Evolutionary conservation across 768 basidiomycete species (phyloP).

Genomic region (Lyophyllum shimeji): DNA sequence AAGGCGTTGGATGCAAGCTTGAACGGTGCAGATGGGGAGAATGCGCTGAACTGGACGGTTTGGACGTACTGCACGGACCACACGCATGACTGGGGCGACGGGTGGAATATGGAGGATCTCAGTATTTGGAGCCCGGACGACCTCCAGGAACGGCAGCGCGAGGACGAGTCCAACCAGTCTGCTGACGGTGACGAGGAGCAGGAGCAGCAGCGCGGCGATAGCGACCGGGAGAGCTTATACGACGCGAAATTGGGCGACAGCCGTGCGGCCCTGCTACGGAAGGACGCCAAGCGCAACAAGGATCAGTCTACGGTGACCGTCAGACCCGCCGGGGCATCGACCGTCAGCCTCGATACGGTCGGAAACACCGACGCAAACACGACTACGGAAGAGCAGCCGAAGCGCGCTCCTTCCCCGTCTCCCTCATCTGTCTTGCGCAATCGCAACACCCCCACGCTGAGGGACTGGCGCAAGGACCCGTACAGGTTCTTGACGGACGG

Average conservation of each 20-base stretch:
- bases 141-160: conserved; percentile 29
- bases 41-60: conserved; percentile 75
- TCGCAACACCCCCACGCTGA: conserved; percentile 14
- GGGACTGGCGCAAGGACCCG: conserved; percentile 44
- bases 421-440: neutral
- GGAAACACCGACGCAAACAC: conserved; percentile 11
- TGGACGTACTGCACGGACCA: conserved; percentile 91
- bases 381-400: neutral
- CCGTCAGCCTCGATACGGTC: conserved; percentile 25
- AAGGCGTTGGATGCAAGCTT: conserved; percentile 85
- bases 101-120: conserved; percentile 96
- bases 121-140: conserved; percentile 87
- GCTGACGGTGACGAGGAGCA: conserved; percentile 5
- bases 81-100: conserved; percentile 88
- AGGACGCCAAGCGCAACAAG: conserved; percentile 21
- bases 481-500: conserved; percentile 83
- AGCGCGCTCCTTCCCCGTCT: too few relatives aligned
- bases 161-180: neutral
- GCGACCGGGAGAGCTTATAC: conserved; percentile 14
- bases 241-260: conserved; percentile 30
- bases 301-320: conserved; percentile 10
- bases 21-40: conserved; percentile 75
- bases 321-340: conserved; percentile 24
- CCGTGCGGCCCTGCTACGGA: conserved; percentile 36
- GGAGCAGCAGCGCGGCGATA: conserved; percentile 21